Evolutionary conservation across 2,329 filamentous ascomycete species (phyloP).

Genomic region (Pyrenochaeta sp.): DNA sequence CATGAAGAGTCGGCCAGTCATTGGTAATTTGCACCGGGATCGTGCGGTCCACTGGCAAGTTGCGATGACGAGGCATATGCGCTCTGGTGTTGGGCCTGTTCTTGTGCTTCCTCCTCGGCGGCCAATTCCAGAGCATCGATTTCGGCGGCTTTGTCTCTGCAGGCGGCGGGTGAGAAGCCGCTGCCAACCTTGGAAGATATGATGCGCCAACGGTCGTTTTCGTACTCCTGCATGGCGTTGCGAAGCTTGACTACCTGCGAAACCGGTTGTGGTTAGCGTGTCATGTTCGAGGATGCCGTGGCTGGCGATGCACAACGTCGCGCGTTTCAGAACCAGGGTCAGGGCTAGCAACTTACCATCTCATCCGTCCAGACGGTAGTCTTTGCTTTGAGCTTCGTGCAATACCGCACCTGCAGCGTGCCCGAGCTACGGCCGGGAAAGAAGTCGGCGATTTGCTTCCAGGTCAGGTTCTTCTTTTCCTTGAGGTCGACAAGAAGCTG

Average conservation of each 20-base stretch:
- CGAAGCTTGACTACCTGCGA: constrained; percentile 78
- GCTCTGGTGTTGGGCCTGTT: constrained; percentile 36
- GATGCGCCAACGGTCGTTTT: constrained; percentile 92
- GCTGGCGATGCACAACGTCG: constrained; percentile 42
- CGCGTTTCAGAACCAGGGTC: constrained; percentile 41
- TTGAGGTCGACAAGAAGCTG: constrained; percentile 87
- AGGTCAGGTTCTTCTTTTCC: constrained; percentile 92
- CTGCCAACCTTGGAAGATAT: constrained; percentile 90
- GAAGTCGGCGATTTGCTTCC: constrained; percentile 98
- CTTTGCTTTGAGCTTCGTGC: constrained; percentile 93
- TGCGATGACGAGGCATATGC: constrained; percentile 42
- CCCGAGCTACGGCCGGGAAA: constrained; percentile 91
- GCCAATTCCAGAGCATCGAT: constrained; percentile 53
- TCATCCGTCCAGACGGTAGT: constrained; percentile 93
- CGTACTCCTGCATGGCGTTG: constrained; percentile 81
- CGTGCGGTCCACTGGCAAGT: constrained; percentile 39
- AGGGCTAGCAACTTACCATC: constrained; percentile 69
- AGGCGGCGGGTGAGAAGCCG: constrained; percentile 86
- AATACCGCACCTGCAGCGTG: constrained; percentile 92
- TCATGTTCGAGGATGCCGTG: constrained; percentile 31
- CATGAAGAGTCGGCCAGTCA: constrained; percentile 43
- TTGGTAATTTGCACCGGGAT: constrained; percentile 43
- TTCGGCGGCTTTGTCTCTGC: constrained; percentile 79
- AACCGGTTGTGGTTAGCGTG: constrained; percentile 45
- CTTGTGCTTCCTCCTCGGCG: constrained; percentile 31